Conservation (phyloP, 2,329 filamentous ascomycete species). For the Rhinocladiella similis region DNA sequence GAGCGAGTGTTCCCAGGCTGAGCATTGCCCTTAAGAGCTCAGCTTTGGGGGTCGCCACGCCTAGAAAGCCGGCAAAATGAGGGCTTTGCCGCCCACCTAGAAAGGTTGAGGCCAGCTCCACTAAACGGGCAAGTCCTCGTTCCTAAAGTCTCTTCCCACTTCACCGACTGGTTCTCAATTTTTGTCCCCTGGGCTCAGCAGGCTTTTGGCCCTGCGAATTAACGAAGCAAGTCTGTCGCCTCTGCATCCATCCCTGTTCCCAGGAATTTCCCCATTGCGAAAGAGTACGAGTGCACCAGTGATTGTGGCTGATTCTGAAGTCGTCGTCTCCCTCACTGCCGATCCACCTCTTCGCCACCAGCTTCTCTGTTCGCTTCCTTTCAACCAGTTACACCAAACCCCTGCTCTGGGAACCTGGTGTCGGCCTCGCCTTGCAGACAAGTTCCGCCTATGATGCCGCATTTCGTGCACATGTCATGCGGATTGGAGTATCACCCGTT, state of each 20-base stretch:
- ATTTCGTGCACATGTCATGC: constrained; percentile 3
- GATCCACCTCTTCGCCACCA: neutral
- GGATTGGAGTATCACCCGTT: constrained; percentile 13
- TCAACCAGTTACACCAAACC: neutral
- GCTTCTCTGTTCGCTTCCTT: neutral
- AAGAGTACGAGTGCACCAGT: constrained; percentile 11
- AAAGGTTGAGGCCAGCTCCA: neutral
- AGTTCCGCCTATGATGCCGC: constrained; percentile 20
- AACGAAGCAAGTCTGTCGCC: neutral
- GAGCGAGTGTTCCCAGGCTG: neutral
- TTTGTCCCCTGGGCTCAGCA: neutral
- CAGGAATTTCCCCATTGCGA: neutral
- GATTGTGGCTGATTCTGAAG: neutral
- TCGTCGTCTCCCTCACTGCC: neutral
- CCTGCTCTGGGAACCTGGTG: constrained; percentile 1
- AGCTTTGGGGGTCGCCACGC: constrained; percentile 1
- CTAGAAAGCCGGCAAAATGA: neutral
- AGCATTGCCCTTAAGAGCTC: neutral
- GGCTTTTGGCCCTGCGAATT: neutral
- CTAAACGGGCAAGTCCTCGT: neutral
- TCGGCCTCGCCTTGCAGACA: constrained; percentile 4
- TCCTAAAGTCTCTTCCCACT: constrained; percentile 8
- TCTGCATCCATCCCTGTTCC: neutral
- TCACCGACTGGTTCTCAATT: constrained; percentile 8
- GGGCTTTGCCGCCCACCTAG: neutral